Evolutionary conservation across 345 rosid species (phyloP).

Genomic region (Euclidium syriacum): DNA sequence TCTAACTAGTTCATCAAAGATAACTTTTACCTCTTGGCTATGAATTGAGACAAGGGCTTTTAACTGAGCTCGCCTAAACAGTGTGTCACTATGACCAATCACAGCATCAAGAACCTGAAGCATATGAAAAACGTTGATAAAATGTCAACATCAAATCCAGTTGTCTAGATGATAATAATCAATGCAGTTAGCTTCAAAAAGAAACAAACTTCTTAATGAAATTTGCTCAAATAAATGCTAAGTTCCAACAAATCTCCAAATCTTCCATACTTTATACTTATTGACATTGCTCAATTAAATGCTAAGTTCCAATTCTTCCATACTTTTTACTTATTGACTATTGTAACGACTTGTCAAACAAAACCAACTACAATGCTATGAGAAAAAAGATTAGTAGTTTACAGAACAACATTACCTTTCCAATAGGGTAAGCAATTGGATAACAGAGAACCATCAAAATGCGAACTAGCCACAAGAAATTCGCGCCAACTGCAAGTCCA

Average conservation of each 20-base stretch:
- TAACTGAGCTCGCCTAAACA: slow-evolving; percentile 77
- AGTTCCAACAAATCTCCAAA: not conserved
- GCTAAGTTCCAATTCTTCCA: not conserved
- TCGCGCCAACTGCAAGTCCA: slow-evolving; percentile 74
- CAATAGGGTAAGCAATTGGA: slow-evolving; percentile 76
- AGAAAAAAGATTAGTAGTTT: not conserved
- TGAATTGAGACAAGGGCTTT: slow-evolving; percentile 87
- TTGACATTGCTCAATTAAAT: not conserved
- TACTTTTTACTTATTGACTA: not conserved
- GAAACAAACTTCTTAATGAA: not conserved
- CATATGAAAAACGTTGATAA: slow-evolving; percentile 8
- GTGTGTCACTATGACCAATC: slow-evolving; percentile 59
- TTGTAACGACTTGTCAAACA: slow-evolving; percentile 2
- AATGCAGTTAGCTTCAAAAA: slow-evolving; percentile 6
- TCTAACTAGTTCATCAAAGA: not conserved
- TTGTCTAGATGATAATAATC: not conserved
- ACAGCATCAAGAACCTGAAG: slow-evolving; percentile 65
- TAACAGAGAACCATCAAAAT: slow-evolving; percentile 67
- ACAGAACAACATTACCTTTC: slow-evolving; percentile 44
- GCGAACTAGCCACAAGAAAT: slow-evolving; percentile 66
- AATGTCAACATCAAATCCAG: not conserved
- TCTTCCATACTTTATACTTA: not conserved
- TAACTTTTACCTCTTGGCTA: slow-evolving; percentile 59
- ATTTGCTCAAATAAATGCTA: not conserved
- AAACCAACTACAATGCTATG: not conserved